phyloP scores from a whole-genome alignment of 176 grass and related monocot genomes.

The Oryza glumipatula region DNA sequence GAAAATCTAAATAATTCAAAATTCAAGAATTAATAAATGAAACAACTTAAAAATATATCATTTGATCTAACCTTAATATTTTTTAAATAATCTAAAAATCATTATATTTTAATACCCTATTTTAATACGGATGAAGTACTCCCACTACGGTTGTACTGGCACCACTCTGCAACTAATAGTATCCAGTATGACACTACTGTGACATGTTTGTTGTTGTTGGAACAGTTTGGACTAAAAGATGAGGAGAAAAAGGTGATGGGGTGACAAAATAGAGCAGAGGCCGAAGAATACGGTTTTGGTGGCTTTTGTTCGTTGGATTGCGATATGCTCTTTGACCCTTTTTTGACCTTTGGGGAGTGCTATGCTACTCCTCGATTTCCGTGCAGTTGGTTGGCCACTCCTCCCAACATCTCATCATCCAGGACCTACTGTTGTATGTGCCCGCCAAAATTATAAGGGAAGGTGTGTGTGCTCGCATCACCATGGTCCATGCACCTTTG shows the following conservation, averaged over 20 bases:
- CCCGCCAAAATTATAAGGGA: too few species aligned
- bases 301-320: background rate
- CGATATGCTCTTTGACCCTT: background rate
- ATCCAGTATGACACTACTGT: background rate
- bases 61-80: too few species aligned
- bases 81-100: too few species aligned
- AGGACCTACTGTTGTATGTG: background rate
- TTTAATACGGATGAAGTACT: too few species aligned
- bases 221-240: background rate
- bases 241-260: background rate
- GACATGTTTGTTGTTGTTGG: background rate
- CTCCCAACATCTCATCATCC: background rate
- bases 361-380: background rate
- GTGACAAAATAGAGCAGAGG: background rate
- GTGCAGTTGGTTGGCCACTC: background rate
- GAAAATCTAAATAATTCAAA: too few species aligned
- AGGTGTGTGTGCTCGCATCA: slow-evolving; percentile 6
- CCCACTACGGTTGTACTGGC: too few species aligned
- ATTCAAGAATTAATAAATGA: too few species aligned
- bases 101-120: too few species aligned
- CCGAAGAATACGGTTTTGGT: slow-evolving; percentile 19
- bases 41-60: too few species aligned
- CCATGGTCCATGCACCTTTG: background rate
- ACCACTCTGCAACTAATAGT: background rate
- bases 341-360: background rate